Conservation (phyloP, 305 asterid genomes). For the Fraxinus dipetala region DNA sequence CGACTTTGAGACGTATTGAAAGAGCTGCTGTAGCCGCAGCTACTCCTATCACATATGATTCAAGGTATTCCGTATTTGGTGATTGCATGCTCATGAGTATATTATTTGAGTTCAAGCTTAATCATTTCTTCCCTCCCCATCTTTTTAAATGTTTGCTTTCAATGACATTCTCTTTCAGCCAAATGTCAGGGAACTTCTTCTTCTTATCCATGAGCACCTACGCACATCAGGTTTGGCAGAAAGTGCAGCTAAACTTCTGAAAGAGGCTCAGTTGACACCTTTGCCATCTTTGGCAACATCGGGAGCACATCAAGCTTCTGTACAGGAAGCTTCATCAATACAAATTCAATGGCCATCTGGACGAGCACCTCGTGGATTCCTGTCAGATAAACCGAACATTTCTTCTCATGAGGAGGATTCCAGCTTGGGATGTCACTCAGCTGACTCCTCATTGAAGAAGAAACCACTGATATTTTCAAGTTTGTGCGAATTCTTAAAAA, state of each 20-base stretch:
- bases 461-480: conserved; percentile 40
- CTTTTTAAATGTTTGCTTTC: conserved; percentile 12
- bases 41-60: conserved; percentile 90
- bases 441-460: conserved; percentile 54
- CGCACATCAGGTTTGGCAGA: conserved; percentile 83
- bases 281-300: conserved; percentile 66
- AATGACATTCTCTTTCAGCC: conserved; percentile 7
- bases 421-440: conserved; percentile 47
- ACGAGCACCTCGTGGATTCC: conserved; percentile 63
- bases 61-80: conserved; percentile 47
- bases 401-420: conserved; percentile 39
- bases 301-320: conserved; percentile 52
- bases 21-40: conserved; percentile 99
- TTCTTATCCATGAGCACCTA: conserved; percentile 89
- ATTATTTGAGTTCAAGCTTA: background rate
- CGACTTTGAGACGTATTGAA: conserved; percentile 94
- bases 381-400: conserved; percentile 55
- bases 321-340: conserved; percentile 59
- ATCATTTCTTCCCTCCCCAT: conserved; percentile 1
- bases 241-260: conserved; percentile 68
- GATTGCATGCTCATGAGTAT: conserved; percentile 21
- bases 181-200: conserved; percentile 84
- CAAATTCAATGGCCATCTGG: conserved; percentile 93
- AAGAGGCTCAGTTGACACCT: conserved; percentile 89
- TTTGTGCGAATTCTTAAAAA: conserved; percentile 37